Percentiles rank a stretch among this genome's conserved stretches.
Conservation (phyloP, 768 basidiomycete species). For the Cubamyces sp. region DNA sequence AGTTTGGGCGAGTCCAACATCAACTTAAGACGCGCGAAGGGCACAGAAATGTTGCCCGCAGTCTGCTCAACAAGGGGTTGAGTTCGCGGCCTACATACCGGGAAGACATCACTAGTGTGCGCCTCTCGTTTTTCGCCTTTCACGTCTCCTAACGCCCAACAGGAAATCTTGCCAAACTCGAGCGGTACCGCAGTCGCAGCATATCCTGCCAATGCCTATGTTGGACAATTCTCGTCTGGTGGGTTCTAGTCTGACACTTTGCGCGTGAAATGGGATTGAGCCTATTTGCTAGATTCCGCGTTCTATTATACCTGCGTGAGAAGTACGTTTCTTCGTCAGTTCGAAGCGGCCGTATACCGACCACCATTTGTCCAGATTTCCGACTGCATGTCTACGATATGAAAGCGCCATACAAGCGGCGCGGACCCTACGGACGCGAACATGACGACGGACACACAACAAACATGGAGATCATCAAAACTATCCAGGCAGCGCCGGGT, state of each 20-base stretch:
- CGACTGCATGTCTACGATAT: slow-evolving; percentile 87
- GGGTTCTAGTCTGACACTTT: not conserved
- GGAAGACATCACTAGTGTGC: slow-evolving; percentile 62
- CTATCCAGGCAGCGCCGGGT: slow-evolving; percentile 75
- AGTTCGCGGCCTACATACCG: slow-evolving; percentile 37
- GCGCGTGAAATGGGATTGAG: not conserved
- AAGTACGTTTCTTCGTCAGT: slow-evolving; percentile 48
- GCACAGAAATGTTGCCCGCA: slow-evolving; percentile 51
- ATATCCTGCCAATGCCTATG: slow-evolving; percentile 77
- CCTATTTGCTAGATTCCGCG: slow-evolving; percentile 61
- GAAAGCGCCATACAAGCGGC: slow-evolving; percentile 42
- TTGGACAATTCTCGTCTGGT: slow-evolving; percentile 84
- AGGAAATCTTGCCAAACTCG: slow-evolving; percentile 80
- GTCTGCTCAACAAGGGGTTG: slow-evolving; percentile 45
- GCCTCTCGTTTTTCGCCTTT: slow-evolving; percentile 29
- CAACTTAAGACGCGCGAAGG: slow-evolving; percentile 50
- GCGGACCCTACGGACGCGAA: slow-evolving; percentile 28
- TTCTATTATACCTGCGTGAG: slow-evolving; percentile 94
- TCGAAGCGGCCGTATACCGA: not conserved
- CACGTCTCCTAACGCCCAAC: not conserved
- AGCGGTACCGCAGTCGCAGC: slow-evolving; percentile 79
- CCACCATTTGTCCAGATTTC: slow-evolving; percentile 60
- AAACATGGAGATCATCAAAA: slow-evolving; percentile 56
- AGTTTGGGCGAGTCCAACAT: slow-evolving; percentile 71
- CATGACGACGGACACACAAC: slow-evolving; percentile 48